Evolutionary conservation across 2,329 filamentous ascomycete species (phyloP).

Genomic region (Septoria petroselini): DNA sequence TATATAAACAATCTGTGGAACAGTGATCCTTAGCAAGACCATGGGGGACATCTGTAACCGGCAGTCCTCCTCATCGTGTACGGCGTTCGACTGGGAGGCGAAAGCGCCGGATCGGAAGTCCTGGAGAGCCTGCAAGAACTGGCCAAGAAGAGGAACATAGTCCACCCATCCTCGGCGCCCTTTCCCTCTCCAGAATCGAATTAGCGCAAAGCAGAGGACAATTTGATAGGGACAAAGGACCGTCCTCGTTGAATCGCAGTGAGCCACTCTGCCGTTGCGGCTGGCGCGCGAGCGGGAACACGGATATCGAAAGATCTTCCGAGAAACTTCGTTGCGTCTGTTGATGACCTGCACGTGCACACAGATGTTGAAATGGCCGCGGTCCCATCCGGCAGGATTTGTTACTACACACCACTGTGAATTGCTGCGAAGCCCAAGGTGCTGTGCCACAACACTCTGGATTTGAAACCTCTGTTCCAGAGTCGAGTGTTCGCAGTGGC

Average conservation of each 20-base stretch:
- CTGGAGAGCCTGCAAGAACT: constrained; percentile 8
- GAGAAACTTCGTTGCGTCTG: constrained; percentile 2
- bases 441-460: neutral
- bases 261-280: constrained; percentile 26
- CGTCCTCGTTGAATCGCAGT: constrained; percentile 22
- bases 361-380: constrained; percentile 8
- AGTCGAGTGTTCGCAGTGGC: constrained; percentile 1
- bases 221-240: constrained; percentile 23
- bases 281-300: constrained; percentile 19
- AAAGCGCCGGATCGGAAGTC: constrained; percentile 5
- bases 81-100: constrained; percentile 12
- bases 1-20: constrained; percentile 4
- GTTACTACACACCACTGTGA: neutral
- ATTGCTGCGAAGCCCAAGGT: constrained; percentile 1
- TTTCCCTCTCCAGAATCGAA: constrained; percentile 15
- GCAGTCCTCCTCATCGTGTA: constrained; percentile 11
- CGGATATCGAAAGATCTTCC: constrained; percentile 19
- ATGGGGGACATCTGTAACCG: constrained; percentile 11
- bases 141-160: constrained; percentile 9
- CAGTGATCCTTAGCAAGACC: constrained; percentile 4
- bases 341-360: constrained; percentile 6
- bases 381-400: constrained; percentile 1
- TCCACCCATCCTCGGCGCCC: neutral
- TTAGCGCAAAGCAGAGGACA: constrained; percentile 21
- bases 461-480: neutral